Evolutionary conservation across 768 basidiomycete species (phyloP), one percentile per base, ranked within the genome.

Genomic region (Suillus bovinus): DNA sequence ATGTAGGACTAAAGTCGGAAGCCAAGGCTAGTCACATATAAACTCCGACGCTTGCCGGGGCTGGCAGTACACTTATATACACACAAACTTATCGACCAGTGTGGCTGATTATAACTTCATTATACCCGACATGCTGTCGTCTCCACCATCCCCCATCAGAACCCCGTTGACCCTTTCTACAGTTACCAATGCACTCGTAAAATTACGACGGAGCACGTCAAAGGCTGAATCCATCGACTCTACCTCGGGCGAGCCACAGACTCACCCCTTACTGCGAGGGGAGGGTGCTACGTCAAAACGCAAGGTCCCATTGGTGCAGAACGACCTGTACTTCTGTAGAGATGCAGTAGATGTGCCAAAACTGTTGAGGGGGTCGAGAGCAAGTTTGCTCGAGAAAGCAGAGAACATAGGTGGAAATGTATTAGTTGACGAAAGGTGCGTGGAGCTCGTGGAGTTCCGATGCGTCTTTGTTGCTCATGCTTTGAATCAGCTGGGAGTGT

Each of bases 361-460:
- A 60, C 78, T 92, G 16, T 75, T 92, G 55, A 76, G 86, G 14
- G 82, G 80, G 5, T 82, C 86, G 33, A 80, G 88, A 53, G 72
- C 76, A 3, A 73, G 76, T 46, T 70, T 90, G 60, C 68, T 86
- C 58, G 81, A 85, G 63, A 76, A 78, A 60, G 84, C 84, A 17
- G 74, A 78, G 58, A 65, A 69, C 10, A 65, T 82, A 22, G 87
- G 84, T 17, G 86, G 81, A 4, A 87, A 86, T 67, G 84, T 83
- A 1, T 79, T 92, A 59, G 81, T 87, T 3, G 84, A 91, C 46
- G 90, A 92, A 70, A 79, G 82, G 90, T 91, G 69, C 52, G 89
- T 84, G 27, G 36, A 39, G 36, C 10, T 33, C 53, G 34, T 10
- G 11, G 1, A 38, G 34, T 50, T 36, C 57, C 41, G 55, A 39